Percentiles rank a stretch among this genome's conserved stretches.
phyloP scores from a whole-genome alignment of 1,284 basidiomycete genomes.

The Coniophora puteana region DNA sequence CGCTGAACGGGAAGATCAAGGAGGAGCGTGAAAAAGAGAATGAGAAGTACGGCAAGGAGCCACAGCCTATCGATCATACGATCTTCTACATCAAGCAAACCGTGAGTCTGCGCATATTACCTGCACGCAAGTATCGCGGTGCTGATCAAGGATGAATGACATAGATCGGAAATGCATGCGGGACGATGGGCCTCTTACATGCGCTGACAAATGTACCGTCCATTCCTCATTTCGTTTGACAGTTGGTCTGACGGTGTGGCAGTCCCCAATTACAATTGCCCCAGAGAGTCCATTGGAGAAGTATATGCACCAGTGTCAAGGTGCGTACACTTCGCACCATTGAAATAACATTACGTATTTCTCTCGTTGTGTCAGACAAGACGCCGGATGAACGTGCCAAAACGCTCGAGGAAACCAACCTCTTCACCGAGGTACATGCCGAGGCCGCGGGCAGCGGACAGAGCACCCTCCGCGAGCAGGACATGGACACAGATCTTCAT shows the following conservation, averaged over 20 bases:
- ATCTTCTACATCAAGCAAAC: slow-evolving; percentile 79
- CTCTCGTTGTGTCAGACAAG: slow-evolving; percentile 39
- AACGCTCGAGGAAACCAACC: slow-evolving; percentile 67
- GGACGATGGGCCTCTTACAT: slow-evolving; percentile 86
- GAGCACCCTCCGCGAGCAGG: slow-evolving; percentile 45
- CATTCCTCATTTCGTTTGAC: neutral
- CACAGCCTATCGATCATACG: slow-evolving; percentile 55
- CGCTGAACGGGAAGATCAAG: slow-evolving; percentile 53
- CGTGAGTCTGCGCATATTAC: slow-evolving; percentile 33
- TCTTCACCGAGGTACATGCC: slow-evolving; percentile 76
- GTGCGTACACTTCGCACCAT: slow-evolving; percentile 28
- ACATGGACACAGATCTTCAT: slow-evolving; percentile 72
- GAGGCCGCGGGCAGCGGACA: slow-evolving; percentile 70
- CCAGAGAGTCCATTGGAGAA: slow-evolving; percentile 56
- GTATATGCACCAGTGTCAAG: slow-evolving; percentile 63
- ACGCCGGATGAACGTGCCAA: slow-evolving; percentile 71
- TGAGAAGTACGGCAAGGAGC: slow-evolving; percentile 36
- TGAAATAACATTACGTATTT: slow-evolving; percentile 2
- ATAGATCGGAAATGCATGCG: slow-evolving; percentile 85
- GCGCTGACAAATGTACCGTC: slow-evolving; percentile 66
- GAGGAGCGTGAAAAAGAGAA: slow-evolving; percentile 57
- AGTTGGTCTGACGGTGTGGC: slow-evolving; percentile 3
- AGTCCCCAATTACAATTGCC: slow-evolving; percentile 56
- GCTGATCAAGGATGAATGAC: neutral
- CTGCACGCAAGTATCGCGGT: neutral